phyloP scores from a whole-genome alignment of 768 basidiomycete genomes.

The Boletus patriciae region DNA sequence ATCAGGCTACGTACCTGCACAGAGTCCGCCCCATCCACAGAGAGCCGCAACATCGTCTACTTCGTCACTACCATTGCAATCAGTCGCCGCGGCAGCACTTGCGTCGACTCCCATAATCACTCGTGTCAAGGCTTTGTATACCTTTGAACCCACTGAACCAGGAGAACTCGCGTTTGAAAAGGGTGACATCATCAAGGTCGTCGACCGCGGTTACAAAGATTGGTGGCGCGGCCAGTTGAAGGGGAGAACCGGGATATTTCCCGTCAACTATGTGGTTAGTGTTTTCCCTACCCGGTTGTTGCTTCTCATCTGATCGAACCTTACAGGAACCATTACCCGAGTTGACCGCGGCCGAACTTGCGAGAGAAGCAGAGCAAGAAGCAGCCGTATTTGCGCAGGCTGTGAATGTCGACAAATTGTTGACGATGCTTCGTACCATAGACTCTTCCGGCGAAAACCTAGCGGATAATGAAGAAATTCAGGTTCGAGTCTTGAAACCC shows the following conservation, averaged over 20 bases:
- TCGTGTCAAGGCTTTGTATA: constrained; percentile 85
- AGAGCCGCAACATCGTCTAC: constrained; percentile 28
- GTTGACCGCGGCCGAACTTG: constrained; percentile 71
- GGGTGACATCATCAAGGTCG: constrained; percentile 92
- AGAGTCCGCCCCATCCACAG: constrained; percentile 51
- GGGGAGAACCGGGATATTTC: constrained; percentile 92
- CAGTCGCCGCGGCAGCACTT: constrained; percentile 16
- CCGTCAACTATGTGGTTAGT: constrained; percentile 92
- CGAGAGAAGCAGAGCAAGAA: constrained; percentile 83
- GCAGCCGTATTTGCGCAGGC: constrained; percentile 86
- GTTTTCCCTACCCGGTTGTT: not conserved
- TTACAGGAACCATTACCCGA: constrained; percentile 81
- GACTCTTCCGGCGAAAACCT: constrained; percentile 79
- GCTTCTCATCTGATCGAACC: not conserved
- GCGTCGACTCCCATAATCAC: constrained; percentile 52
- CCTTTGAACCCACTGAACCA: constrained; percentile 82
- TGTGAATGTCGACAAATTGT: constrained; percentile 76
- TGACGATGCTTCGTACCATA: constrained; percentile 69
- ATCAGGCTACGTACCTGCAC: constrained; percentile 59
- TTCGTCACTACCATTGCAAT: constrained; percentile 26
- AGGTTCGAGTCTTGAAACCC: constrained; percentile 44
- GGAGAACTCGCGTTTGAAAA: constrained; percentile 91
- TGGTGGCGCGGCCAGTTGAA: constrained; percentile 96
- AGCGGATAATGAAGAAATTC: constrained; percentile 89
- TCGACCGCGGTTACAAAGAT: constrained; percentile 91